Evolutionary conservation across 1,139 yeast genomes (phyloP).

Genomic region (Candida gigantensis): DNA sequence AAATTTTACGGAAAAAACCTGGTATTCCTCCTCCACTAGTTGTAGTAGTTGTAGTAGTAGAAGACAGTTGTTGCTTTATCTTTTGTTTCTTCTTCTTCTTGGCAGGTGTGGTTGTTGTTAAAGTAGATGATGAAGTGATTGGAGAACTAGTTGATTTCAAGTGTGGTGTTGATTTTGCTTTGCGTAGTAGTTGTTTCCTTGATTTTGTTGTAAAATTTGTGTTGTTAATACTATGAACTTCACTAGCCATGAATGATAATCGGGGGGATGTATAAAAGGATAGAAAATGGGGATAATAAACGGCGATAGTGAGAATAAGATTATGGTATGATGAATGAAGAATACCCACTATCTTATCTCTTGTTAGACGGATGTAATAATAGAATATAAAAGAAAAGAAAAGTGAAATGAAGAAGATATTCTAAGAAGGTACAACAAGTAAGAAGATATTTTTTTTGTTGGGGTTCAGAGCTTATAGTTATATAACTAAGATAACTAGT

Average conservation of each 20-base stretch:
- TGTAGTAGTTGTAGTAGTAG: not conserved
- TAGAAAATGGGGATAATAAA: not conserved
- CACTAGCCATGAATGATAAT: slow-evolving; percentile 7
- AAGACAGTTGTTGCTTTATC: not conserved
- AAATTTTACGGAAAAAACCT: slow-evolving; percentile 32
- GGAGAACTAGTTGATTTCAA: slow-evolving; percentile 3
- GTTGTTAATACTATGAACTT: slow-evolving; percentile 7
- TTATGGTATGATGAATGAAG: too few relatives aligned
- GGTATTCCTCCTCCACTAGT: slow-evolving; percentile 4
- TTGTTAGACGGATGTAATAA: too few relatives aligned
- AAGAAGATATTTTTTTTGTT: too few relatives aligned
- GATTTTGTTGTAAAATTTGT: slow-evolving; percentile 2
- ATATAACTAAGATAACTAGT: too few relatives aligned
- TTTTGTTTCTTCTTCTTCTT: slow-evolving; percentile 3
- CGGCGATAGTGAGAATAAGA: not conserved
- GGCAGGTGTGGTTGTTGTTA: slow-evolving; percentile 1
- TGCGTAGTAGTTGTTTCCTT: slow-evolving; percentile 8
- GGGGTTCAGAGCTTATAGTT: too few relatives aligned
- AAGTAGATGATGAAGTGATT: not conserved
- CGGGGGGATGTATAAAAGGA: not conserved
- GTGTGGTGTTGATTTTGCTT: slow-evolving; percentile 13
- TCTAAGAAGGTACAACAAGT: too few relatives aligned
- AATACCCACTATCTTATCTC: too few relatives aligned
- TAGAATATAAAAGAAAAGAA: too few relatives aligned
- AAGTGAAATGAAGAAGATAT: too few relatives aligned